Base-by-base conservation (phyloP, 2,329 filamentous ascomycete species). In the Fusarium nematophilum region DNA sequence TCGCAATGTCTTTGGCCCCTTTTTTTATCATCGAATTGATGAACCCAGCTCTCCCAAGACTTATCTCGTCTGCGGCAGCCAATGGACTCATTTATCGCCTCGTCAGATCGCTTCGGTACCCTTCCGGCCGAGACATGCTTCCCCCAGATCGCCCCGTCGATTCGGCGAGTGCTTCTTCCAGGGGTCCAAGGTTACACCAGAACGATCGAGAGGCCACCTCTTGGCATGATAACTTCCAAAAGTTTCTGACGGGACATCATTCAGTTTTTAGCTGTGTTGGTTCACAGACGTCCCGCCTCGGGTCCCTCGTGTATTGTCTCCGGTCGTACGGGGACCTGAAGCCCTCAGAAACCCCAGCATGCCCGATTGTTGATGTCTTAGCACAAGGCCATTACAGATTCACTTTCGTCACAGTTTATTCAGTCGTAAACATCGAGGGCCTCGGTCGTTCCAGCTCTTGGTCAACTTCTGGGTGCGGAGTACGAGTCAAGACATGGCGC, bases 81-180 rank as follows among this genome's bases (percentile, higher is more conserved):
- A 69, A 66, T 69, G 45, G 51, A 60, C 38, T 31, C n/a, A 11
- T 27, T 34, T 9, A 21, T 21, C 17, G 23, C 21, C 36, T 31
- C 43, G 30, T 50, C 44, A 46, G 43, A 50, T 59, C 53, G 63
- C 66, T 59, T 65, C 65, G 48, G 65, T 21, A 26, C 26, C 48
- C 45, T 57, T 25, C 57, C 66, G 53, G 45, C 67, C 60, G 65
- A 66, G 65, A 69, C 66, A 69, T 62, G 39, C 56, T 46, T 59
- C 23, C 39, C 25, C 21, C 27, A 54, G 45, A 54, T 37, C 52
- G 36, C 9, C 13, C 34, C 34, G 27, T 47, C 25, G 39, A 59
- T 57, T 46, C 40, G 26, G 40, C 51, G 39, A 43, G 39, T 55
- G 48, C 38, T 51, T 36, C 23, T 42, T 18, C 43, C 54, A 48